These are phyloP conservation scores for Alternaria sp. DNA, from an alignment of 2,329 filamentous ascomycete genomes.

Conservation along the genomic window DNA sequence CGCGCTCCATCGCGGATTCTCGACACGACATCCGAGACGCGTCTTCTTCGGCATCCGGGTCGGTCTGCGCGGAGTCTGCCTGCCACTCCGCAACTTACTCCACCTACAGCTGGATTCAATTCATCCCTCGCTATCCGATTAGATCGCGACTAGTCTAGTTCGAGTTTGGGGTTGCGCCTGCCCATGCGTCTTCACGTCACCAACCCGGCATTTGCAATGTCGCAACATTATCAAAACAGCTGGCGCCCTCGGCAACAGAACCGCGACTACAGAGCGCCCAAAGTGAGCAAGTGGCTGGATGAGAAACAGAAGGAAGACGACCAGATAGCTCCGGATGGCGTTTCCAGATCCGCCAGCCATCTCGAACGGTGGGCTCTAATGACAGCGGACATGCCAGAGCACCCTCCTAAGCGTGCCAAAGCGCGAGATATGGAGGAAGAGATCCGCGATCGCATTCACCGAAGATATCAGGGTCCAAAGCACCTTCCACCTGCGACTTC, in stretches of 20 bases:
- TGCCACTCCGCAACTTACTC: neutral
- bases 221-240: neutral
- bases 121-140: neutral
- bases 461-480: slow-evolving; percentile 4
- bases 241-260: neutral
- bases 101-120: neutral
- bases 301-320: slow-evolving; percentile 11
- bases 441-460: slow-evolving; percentile 5
- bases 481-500: neutral
- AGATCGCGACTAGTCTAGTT: neutral
- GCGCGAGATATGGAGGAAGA: slow-evolving; percentile 8
- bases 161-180: neutral
- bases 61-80: neutral
- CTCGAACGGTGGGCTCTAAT: slow-evolving; percentile 17
- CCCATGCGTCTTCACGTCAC: neutral
- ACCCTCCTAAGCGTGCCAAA: neutral
- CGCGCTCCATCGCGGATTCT: neutral
- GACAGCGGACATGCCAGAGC: slow-evolving; percentile 11
- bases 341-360: slow-evolving; percentile 2
- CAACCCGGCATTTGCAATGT: neutral
- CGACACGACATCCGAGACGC: neutral
- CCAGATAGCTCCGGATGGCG: slow-evolving; percentile 12
- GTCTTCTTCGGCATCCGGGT: neutral
- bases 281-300: slow-evolving; percentile 1
- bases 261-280: neutral